Conservation (phyloP, 2,329 filamentous ascomycete species). For the Cercospora citrullina region DNA sequence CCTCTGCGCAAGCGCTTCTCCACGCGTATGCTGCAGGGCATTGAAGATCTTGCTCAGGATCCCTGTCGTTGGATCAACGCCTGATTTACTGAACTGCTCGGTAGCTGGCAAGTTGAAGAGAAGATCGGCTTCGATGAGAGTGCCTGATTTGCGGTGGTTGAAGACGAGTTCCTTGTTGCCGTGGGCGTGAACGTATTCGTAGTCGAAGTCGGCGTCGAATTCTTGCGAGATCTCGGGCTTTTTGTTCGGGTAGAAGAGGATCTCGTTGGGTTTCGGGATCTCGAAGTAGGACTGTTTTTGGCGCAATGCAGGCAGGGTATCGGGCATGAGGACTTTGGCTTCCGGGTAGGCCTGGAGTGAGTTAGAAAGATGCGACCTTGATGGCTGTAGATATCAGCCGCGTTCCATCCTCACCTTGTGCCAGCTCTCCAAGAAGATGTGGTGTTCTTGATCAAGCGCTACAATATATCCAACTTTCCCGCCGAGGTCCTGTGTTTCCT, state of each 20-base stretch:
- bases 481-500: constrained; percentile 54
- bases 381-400: constrained; percentile 5
- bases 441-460: constrained; percentile 87
- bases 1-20: constrained; percentile 70
- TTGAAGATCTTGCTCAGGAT: constrained; percentile 60
- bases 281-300: constrained; percentile 43
- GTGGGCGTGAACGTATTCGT: constrained; percentile 77
- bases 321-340: constrained; percentile 77
- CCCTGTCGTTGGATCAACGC: constrained; percentile 57
- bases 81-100: constrained; percentile 71
- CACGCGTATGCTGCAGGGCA: constrained; percentile 60
- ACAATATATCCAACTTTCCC: constrained; percentile 79
- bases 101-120: constrained; percentile 86
- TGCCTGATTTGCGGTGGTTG: constrained; percentile 73
- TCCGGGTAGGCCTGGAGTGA: constrained; percentile 62
- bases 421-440: constrained; percentile 90
- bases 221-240: constrained; percentile 63
- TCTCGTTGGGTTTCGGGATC: constrained; percentile 36
- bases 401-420: constrained; percentile 47
- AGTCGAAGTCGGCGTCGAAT: constrained; percentile 84
- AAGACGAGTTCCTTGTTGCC: constrained; percentile 87
- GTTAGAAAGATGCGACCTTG: constrained; percentile 16
- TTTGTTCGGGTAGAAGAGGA: constrained; percentile 55
- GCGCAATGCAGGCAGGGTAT: constrained; percentile 82
- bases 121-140: constrained; percentile 85